Evolutionary conservation across 1,284 basidiomycete species (phyloP).

Genomic region (Ustilago cynodontis): DNA sequence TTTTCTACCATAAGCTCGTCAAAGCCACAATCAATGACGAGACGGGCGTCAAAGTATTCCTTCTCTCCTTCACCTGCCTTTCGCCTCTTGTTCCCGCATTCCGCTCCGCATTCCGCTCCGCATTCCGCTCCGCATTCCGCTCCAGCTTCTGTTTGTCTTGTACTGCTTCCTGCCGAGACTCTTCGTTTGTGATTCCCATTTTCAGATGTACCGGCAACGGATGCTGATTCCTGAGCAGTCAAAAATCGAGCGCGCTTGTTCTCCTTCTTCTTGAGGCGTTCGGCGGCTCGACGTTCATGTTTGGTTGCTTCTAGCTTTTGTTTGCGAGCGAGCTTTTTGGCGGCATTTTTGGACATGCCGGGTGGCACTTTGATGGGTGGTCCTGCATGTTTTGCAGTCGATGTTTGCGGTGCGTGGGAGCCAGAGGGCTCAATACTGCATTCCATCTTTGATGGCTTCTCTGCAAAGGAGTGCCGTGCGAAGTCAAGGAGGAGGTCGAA

Average conservation of each 20-base stretch:
- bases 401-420: neutral
- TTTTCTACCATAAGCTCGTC: constrained; percentile 94
- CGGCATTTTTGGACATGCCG: constrained; percentile 79
- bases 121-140: constrained; percentile 2
- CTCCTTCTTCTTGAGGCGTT: constrained; percentile 73
- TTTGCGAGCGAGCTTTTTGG: constrained; percentile 80
- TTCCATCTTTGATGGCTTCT: constrained; percentile 3
- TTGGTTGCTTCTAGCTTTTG: constrained; percentile 78
- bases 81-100: constrained; percentile 33
- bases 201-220: constrained; percentile 23
- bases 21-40: constrained; percentile 92
- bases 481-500: neutral
- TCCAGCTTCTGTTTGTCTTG: constrained; percentile 38
- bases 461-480: neutral
- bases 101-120: too few relatives aligned
- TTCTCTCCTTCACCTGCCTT: constrained; percentile 69
- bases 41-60: constrained; percentile 74
- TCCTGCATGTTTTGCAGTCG: constrained; percentile 18
- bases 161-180: constrained; percentile 30
- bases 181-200: constrained; percentile 58
- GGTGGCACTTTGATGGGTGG: constrained; percentile 36
- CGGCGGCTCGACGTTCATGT: constrained; percentile 79
- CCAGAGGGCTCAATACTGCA: neutral
- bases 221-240: constrained; percentile 20
- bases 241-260: constrained; percentile 72